phyloP scores from a whole-genome alignment of 495 filamentous ascomycete genomes.

The Hypoxylon cercidicola region DNA sequence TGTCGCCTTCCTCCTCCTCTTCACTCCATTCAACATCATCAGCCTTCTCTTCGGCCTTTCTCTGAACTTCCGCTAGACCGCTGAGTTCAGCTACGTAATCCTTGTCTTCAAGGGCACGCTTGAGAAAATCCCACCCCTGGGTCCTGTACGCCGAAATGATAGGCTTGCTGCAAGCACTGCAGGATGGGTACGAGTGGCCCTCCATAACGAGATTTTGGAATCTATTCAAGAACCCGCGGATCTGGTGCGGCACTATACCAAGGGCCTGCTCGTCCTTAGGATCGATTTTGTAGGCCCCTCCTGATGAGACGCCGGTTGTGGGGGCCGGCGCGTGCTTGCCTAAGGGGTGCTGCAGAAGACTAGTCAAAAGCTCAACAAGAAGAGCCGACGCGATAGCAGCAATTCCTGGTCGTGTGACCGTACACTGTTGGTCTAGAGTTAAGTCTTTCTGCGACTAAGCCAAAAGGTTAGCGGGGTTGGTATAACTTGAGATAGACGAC shows the following conservation, averaged over 20 bases:
- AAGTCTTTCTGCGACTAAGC: constrained; percentile 88
- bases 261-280: constrained; percentile 73
- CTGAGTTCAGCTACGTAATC: constrained; percentile 92
- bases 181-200: constrained; percentile 86
- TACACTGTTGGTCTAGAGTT: constrained; percentile 97
- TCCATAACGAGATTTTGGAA: constrained; percentile 86
- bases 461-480: constrained; percentile 53
- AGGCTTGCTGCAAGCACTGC: constrained; percentile 87
- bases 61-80: constrained; percentile 91
- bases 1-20: constrained; percentile 52
- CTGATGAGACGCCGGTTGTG: constrained; percentile 38
- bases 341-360: constrained; percentile 83
- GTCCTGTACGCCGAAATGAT: constrained; percentile 76
- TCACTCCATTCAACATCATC: constrained; percentile 59
- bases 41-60: constrained; percentile 70
- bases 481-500: constrained; percentile 44
- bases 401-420: constrained; percentile 92
- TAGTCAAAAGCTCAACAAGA: constrained; percentile 90
- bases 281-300: constrained; percentile 62
- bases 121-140: constrained; percentile 89
- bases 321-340: constrained; percentile 69
- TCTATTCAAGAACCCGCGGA: constrained; percentile 87
- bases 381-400: constrained; percentile 91
- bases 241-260: constrained; percentile 89
- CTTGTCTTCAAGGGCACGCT: constrained; percentile 81